Conservation (phyloP, 2,329 filamentous ascomycete species). For the Teratosphaeria gauchensis region DNA sequence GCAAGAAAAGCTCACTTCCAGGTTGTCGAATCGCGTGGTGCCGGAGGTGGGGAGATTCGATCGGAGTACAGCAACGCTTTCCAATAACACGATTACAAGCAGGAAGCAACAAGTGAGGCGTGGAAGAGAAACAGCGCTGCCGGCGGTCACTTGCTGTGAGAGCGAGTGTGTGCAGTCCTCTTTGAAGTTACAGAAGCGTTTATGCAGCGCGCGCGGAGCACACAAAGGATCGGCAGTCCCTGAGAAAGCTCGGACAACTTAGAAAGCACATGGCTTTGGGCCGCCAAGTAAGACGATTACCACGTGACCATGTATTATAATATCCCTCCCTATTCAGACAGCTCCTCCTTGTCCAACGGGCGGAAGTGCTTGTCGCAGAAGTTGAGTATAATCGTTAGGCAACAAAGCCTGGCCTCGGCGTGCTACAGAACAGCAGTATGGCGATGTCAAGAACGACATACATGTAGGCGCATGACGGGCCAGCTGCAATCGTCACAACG, state of each 20-base stretch:
- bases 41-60: no score
- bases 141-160: no score
- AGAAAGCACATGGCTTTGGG: no score
- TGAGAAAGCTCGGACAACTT: background rate
- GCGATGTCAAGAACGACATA: background rate
- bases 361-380: background rate
- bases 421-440: background rate
- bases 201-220: background rate
- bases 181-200: background rate
- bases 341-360: background rate
- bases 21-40: background rate
- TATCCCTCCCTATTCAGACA: background rate
- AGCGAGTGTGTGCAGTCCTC: background rate
- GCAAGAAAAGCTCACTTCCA: background rate
- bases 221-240: background rate
- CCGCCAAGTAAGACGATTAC: background rate
- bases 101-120: background rate
- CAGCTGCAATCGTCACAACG: background rate
- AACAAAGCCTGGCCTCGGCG: no score
- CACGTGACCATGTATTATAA: background rate
- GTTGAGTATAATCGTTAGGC: background rate
- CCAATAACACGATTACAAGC: background rate
- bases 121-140: background rate
- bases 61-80: background rate
- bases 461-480: background rate